A percentile compares a stretch with the other conserved stretches of the same genome.
Evolutionary conservation across 345 rosid genomes (phyloP).

Genomic region (Pistacia vera): DNA sequence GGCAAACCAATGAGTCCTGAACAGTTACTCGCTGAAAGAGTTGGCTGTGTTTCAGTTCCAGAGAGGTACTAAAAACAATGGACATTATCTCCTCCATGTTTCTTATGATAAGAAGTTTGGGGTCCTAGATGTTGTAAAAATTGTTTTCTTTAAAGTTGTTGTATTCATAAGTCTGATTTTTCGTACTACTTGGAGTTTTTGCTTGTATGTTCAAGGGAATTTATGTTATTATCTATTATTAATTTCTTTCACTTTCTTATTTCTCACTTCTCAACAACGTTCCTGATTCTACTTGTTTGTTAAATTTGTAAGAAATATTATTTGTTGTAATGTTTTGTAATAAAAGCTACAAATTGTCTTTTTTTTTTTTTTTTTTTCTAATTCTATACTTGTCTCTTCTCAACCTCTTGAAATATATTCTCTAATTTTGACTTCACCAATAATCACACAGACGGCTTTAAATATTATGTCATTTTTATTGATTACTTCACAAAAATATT

Average conservation of each 20-base stretch:
- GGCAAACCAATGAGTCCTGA: slow-evolving; percentile 53
- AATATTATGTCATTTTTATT: too few species aligned
- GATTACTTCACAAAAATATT: too few species aligned
- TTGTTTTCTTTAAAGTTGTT: neutral
- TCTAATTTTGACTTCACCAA: too few species aligned
- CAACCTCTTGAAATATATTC: too few species aligned
- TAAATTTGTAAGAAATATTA: slow-evolving; percentile 8
- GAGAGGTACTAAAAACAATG: slow-evolving; percentile 58
- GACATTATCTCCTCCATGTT: neutral
- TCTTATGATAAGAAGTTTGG: neutral
- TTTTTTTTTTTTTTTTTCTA: too few species aligned
- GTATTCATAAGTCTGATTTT: neutral
- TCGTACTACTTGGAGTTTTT: neutral
- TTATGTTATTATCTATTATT: neutral
- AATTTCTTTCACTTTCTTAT: neutral
- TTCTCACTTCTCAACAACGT: neutral
- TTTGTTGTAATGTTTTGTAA: too few species aligned
- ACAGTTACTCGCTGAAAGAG: slow-evolving; percentile 63
- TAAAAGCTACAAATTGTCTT: too few species aligned
- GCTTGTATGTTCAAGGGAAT: neutral
- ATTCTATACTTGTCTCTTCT: too few species aligned
- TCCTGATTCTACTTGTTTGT: neutral
- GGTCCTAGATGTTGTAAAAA: neutral
- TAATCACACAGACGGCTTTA: too few species aligned
- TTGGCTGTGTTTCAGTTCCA: slow-evolving; percentile 94